phyloP scores from a whole-genome alignment of 352 stramenopile genomes.

The Pythium coloratum region DNA sequence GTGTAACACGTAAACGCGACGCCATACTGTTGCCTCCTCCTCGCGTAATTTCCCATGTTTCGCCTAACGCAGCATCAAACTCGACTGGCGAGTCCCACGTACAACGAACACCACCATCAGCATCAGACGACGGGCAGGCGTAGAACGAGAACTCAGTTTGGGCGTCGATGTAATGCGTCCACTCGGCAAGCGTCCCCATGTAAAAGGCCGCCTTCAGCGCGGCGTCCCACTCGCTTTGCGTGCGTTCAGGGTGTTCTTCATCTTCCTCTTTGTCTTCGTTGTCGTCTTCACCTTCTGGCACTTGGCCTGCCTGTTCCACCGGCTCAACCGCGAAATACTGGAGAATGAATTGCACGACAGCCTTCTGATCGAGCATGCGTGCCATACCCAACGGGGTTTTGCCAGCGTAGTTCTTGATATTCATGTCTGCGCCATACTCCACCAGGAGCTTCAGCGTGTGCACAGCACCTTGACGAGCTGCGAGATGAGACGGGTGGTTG shows the following conservation, averaged over 20 bases:
- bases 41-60: conserved; percentile 60
- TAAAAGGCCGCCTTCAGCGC: conserved; percentile 39
- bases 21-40: conserved; percentile 27
- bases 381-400: conserved; percentile 77
- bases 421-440: conserved; percentile 82
- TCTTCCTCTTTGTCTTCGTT: conserved; percentile 11
- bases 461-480: conserved; percentile 58
- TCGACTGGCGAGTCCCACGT: conserved; percentile 71
- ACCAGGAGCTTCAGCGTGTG: conserved; percentile 68
- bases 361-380: conserved; percentile 60
- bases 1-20: conserved; percentile 7
- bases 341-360: conserved; percentile 59
- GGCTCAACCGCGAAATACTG: conserved; percentile 62
- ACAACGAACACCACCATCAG: conserved; percentile 21
- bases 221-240: conserved; percentile 44
- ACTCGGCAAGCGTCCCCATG: conserved; percentile 67
- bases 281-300: conserved; percentile 12
- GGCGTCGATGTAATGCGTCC: conserved; percentile 74
- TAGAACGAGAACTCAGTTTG: conserved; percentile 57
- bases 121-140: conserved; percentile 15
- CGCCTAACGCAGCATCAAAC: conserved; percentile 62
- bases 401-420: conserved; percentile 80
- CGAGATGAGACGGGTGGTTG: conserved; percentile 76
- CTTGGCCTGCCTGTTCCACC: conserved; percentile 13
- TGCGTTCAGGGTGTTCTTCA: conserved; percentile 24